These are phyloP conservation scores for Drechmeria coniospora DNA, from an alignment of 2,329 filamentous ascomycete genomes.

Conservation along the genomic window DNA sequence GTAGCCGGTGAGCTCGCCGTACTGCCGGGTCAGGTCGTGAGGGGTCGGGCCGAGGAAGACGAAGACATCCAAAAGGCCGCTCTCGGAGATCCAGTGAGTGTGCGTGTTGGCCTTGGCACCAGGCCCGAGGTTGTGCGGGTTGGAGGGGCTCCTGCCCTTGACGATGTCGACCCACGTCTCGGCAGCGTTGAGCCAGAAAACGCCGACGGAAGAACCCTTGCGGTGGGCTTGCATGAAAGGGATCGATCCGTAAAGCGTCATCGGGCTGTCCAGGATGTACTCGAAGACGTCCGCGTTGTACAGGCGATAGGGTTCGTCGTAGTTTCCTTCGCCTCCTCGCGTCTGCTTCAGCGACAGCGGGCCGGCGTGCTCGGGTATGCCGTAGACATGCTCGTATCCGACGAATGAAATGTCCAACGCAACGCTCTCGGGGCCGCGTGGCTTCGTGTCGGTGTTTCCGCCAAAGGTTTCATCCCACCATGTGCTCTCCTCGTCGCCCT, in stretches of 20 bases:
- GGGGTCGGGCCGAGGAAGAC: conserved; percentile 85
- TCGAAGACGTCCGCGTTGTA: conserved; percentile 98
- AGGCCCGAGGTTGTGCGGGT: conserved; percentile 62
- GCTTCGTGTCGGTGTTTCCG: conserved; percentile 88
- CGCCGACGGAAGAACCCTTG: conserved; percentile 81
- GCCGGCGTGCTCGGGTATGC: conserved; percentile 85
- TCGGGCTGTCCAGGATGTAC: conserved; percentile 90
- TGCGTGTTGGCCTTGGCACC: conserved; percentile 59
- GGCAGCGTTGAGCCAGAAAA: conserved; percentile 94
- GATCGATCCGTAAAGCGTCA: conserved; percentile 96
- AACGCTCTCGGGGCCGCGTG: conserved; percentile 84
- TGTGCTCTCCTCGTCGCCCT: conserved; percentile 63
- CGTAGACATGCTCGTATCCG: conserved; percentile 83
- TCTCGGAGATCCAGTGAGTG: conserved; percentile 95
- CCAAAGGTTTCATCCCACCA: conserved; percentile 98
- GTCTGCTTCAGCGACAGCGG: conserved; percentile 81
- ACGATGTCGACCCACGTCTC: conserved; percentile 96
- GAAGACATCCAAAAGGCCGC: conserved; percentile 79
- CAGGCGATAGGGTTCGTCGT: conserved; percentile 78
- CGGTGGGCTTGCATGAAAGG: conserved; percentile 96
- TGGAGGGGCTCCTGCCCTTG: conserved; percentile 59
- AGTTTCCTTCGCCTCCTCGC: conserved; percentile 71
- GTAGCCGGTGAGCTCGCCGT: conserved; percentile 80
- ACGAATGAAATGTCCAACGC: conserved; percentile 84
- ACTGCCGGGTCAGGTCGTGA: conserved; percentile 64